phyloP scores from a whole-genome alignment of 2,329 filamentous ascomycete species.

The Dissoconium aciculare region DNA sequence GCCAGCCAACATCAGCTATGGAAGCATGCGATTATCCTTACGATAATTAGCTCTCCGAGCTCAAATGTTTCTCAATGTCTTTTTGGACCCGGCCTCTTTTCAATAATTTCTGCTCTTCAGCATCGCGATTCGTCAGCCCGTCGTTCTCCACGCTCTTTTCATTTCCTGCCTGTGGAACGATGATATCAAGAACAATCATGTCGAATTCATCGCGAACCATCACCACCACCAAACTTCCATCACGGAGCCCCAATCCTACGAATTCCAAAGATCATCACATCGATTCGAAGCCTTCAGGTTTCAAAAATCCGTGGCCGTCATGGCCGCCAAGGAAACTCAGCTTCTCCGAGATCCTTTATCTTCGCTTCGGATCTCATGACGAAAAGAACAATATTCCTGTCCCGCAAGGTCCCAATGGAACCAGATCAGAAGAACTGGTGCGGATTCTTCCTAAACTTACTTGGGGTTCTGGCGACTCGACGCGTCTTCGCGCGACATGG shows the following conservation, averaged over 20 bases:
- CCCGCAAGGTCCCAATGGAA: slow-evolving; percentile 22
- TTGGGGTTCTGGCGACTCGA: slow-evolving; percentile 22
- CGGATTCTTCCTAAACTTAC: slow-evolving; percentile 28
- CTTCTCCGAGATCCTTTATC: slow-evolving; percentile 19
- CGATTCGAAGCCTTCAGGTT: slow-evolving; percentile 30
- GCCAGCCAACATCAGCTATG: no score
- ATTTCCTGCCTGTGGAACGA: no score
- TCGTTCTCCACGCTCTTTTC: no score
- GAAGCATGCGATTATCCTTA: no score
- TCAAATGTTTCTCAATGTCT: no score
- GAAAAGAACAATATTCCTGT: slow-evolving; percentile 34
- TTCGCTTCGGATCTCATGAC: slow-evolving; percentile 23
- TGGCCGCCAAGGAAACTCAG: slow-evolving; percentile 15
- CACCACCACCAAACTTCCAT: no score
- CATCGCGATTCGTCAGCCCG: no score
- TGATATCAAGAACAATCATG: no score
- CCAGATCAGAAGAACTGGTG: slow-evolving; percentile 27
- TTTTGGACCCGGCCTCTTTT: no score
- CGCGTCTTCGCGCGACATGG: slow-evolving; percentile 34
- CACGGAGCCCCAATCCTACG: slow-evolving; percentile 9
- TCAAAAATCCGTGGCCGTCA: slow-evolving; percentile 38
- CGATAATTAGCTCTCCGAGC: no score
- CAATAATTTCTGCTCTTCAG: no score
- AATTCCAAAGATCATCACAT: slow-evolving; percentile 27
- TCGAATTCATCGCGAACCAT: no score